A percentile compares a stretch with the other conserved stretches of the same genome.
Conservation (phyloP, 2,329 filamentous ascomycete genomes). For the Diaporthe destruens region DNA sequence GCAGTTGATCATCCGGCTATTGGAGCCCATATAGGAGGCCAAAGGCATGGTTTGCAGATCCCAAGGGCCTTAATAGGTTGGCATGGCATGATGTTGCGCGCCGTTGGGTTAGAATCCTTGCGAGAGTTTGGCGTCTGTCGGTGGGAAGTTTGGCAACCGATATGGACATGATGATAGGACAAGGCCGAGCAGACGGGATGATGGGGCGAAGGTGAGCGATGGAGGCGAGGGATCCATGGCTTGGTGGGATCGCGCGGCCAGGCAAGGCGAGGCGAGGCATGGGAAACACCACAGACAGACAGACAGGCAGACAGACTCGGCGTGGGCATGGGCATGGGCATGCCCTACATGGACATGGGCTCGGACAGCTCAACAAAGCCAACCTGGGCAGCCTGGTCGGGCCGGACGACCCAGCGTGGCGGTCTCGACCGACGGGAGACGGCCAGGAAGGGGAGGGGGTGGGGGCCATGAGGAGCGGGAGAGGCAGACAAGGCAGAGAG, state of each 20-base stretch:
- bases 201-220: not conserved
- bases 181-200: conserved; percentile 4
- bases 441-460: not conserved
- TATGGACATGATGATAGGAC: conserved; percentile 3
- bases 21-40: conserved; percentile 21
- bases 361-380: not conserved
- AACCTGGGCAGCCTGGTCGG: not conserved
- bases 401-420: conserved; percentile 23
- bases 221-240: conserved; percentile 17
- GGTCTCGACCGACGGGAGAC: conserved; percentile 12
- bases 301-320: too few relatives aligned
- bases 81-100: not conserved
- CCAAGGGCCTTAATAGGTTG: not conserved
- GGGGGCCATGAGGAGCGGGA: not conserved
- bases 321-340: not conserved
- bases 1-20: conserved; percentile 40
- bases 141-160: conserved; percentile 13
- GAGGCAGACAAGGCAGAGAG: too few relatives aligned
- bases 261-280: conserved; percentile 11
- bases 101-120: not conserved
- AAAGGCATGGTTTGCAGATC: conserved; percentile 26
- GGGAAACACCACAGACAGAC: conserved; percentile 12
- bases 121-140: conserved; percentile 14
- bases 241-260: conserved; percentile 11
- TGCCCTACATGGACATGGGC: not conserved